These are phyloP conservation scores for Eimeria maxima DNA, from an alignment of 169 alveolate species.

Conservation along the genomic window DNA sequence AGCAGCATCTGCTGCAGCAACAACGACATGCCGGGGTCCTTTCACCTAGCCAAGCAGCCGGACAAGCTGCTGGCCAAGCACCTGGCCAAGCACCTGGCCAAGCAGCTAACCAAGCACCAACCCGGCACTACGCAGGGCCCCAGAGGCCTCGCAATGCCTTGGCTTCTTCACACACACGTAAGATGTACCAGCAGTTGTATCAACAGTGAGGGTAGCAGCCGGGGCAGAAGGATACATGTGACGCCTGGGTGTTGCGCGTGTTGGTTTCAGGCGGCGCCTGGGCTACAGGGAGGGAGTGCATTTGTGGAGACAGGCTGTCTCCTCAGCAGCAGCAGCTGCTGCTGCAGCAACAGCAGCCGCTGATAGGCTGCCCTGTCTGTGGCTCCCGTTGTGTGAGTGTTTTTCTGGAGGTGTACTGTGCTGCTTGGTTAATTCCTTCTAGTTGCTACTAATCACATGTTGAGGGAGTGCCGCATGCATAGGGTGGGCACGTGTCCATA, in stretches of 20 bases:
- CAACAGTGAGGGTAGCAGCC: not conserved
- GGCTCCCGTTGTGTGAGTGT: slow-evolving; percentile 36
- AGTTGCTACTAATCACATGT: not conserved
- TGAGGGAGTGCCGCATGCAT: not conserved
- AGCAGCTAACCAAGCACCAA: slow-evolving; percentile 21
- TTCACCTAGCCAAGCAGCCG: slow-evolving; percentile 34
- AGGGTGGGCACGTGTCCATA: not conserved
- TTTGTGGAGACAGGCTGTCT: slow-evolving; percentile 19
- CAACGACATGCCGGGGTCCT: slow-evolving; percentile 9
- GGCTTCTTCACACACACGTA: slow-evolving; percentile 19
- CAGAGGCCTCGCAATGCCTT: slow-evolving; percentile 38
- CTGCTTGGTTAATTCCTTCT: not conserved
- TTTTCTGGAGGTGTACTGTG: no score
- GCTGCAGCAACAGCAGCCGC: slow-evolving; percentile 71
- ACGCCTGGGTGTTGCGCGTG: not conserved
- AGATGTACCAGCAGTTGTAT: slow-evolving; percentile 19
- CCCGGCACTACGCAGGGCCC: slow-evolving; percentile 14
- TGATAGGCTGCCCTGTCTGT: not conserved
- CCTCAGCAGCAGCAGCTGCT: slow-evolving; percentile 57
- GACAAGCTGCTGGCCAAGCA: not conserved
- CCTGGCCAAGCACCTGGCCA: slow-evolving; percentile 4
- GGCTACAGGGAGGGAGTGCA: slow-evolving; percentile 47
- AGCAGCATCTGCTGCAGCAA: slow-evolving; percentile 39
- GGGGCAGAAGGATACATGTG: not conserved
- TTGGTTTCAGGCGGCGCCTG: not conserved